These are phyloP conservation scores for Penicillium sp. DNA, from an alignment of 2,329 filamentous ascomycete species.

Conservation along the genomic window DNA sequence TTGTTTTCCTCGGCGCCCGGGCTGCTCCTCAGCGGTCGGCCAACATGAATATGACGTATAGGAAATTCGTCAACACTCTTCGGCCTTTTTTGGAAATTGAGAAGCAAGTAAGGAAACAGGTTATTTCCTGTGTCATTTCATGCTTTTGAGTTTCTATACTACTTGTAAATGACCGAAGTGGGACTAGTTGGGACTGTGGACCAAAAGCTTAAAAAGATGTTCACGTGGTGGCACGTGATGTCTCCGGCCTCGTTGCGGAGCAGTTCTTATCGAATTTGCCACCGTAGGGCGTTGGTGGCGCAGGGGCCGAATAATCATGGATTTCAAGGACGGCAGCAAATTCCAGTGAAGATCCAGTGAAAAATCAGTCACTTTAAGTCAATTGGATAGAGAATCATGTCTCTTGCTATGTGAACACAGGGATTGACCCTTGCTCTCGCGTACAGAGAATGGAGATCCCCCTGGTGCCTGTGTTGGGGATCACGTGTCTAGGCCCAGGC, in stretches of 20 bases:
- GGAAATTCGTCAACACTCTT: no score
- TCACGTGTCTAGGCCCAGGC: neutral
- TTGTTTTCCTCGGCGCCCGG: no score
- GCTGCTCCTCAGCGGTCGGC: no score
- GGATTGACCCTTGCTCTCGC: neutral
- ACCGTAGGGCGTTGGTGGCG: neutral
- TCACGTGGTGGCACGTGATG: neutral
- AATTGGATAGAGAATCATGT: neutral
- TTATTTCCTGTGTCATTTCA: no score
- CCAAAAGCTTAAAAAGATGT: neutral
- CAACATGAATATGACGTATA: no score
- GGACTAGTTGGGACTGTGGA: neutral
- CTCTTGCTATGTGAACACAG: neutral
- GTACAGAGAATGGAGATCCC: neutral
- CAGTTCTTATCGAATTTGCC: conserved; percentile 3
- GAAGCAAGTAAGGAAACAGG: no score
- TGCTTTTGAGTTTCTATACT: neutral
- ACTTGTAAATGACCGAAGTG: neutral
- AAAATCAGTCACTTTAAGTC: neutral
- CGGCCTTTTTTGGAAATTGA: no score
- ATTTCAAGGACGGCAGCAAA: neutral
- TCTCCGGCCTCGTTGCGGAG: neutral
- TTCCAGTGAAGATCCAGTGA: neutral
- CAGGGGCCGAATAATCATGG: neutral
- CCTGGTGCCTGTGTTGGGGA: neutral